Evolutionary conservation across 768 basidiomycete species (phyloP).

Genomic region (Lyophyllum semitale): DNA sequence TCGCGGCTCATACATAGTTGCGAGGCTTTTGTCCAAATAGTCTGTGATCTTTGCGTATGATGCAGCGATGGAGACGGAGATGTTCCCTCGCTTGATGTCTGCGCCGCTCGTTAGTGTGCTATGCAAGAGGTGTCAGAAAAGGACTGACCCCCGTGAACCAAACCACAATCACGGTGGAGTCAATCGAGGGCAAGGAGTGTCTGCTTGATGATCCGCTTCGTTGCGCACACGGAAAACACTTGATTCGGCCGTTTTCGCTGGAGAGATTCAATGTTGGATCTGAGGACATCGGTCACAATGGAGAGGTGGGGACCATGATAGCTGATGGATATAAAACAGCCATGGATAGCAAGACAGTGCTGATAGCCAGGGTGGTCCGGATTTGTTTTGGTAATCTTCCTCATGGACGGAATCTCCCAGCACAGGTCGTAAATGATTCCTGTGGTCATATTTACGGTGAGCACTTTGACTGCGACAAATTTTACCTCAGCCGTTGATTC

Average conservation of each 20-base stretch:
- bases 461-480: neutral
- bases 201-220: constrained; percentile 24
- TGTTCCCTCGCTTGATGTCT: neutral
- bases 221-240: constrained; percentile 10
- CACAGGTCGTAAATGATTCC: neutral
- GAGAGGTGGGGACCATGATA: neutral
- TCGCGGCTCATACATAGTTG: constrained; percentile 11
- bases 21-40: constrained; percentile 12
- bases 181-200: constrained; percentile 27
- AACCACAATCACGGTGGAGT: constrained; percentile 23
- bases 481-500: neutral
- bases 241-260: neutral
- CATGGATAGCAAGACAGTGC: constrained; percentile 3
- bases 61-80: neutral
- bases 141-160: constrained; percentile 22
- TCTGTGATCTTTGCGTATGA: constrained; percentile 2
- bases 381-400: neutral
- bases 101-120: neutral
- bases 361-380: constrained; percentile 1
- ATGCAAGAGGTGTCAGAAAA: neutral
- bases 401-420: neutral
- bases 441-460: neutral
- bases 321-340: neutral
- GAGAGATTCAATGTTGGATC: neutral
- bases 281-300: constrained; percentile 3